Base-by-base conservation (phyloP, 345 rosid genomes). In the Raphanus raphanistrum region DNA sequence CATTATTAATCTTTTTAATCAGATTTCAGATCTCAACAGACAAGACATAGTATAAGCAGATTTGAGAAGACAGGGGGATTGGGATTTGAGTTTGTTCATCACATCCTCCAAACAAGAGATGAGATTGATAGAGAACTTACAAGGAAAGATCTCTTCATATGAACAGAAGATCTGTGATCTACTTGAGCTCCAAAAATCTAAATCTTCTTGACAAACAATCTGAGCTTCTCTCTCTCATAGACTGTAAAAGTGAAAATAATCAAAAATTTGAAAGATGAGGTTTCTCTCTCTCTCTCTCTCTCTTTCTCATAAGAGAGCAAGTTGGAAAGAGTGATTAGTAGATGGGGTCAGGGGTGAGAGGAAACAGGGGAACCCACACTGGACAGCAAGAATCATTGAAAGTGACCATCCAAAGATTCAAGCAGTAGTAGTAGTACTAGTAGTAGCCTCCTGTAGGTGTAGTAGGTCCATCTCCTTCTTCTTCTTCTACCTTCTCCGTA, bases 81-180 rank as follows among this genome's bases (percentile, higher is more conserved):
- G 70, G 12, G 11, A 33, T 8, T 5, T 31, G 29, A 21, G n/a
- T 8, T 70, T 27, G 73, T 38, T 58, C 55, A 45, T 45, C 54
- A 74, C 43, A 27, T 54, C n/a, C n/a, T n/a, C n/a, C 1, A n/a
- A 68, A 48, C 43, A 74, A 65, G 63, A 65, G 70, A 73, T 10
- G 29, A 73, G 31, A 48, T 4, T 6, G 62, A 31, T n/a, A n/a
- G 66, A 33, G 38, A 63, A 87, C 94, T 89, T 80, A 90, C 97
- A 87, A 81, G 77, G 80, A 86, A 87, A 84, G 87, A 86, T 87
- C 79, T 89, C 98, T 82, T 92, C 97, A 92, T 94, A 87, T 82
- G 94, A 88, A 80, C 79, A 86, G 28, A 72, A 74, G 90, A 88
- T 88, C 90, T 78, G 85, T 79, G 77, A 81, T 82, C 75, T 79